A percentile compares a stretch with the other conserved stretches of the same genome.
These are phyloP conservation scores for Neopestalotiopsis sp. DNA, from an alignment of 2,329 filamentous ascomycete species.

Conservation along the genomic window DNA sequence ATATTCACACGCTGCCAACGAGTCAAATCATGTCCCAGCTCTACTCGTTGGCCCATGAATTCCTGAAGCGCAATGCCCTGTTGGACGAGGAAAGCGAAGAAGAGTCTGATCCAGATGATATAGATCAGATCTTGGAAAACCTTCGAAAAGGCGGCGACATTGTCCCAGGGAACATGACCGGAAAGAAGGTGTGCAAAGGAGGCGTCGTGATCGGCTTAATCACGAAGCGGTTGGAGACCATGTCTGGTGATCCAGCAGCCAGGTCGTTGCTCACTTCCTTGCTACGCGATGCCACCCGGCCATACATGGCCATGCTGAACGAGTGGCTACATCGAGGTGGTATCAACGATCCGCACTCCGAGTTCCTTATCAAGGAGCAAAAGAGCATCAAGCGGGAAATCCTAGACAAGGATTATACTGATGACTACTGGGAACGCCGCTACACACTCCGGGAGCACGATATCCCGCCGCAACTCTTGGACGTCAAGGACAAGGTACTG, in stretches of 20 bases:
- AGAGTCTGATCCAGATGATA: slow-evolving; percentile 78
- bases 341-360: slow-evolving; percentile 90
- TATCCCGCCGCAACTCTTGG: slow-evolving; percentile 88
- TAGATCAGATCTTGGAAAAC: slow-evolving; percentile 92
- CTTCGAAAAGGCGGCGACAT: slow-evolving; percentile 86
- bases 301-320: slow-evolving; percentile 98
- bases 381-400: slow-evolving; percentile 92
- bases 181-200: slow-evolving; percentile 95
- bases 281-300: slow-evolving; percentile 84
- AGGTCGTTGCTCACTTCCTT: slow-evolving; percentile 81
- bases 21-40: slow-evolving; percentile 91
- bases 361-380: slow-evolving; percentile 95
- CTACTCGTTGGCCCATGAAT: slow-evolving; percentile 84
- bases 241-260: slow-evolving; percentile 93
- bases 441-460: slow-evolving; percentile 94
- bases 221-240: slow-evolving; percentile 81
- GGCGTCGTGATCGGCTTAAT: slow-evolving; percentile 90
- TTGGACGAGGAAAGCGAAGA: slow-evolving; percentile 80
- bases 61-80: slow-evolving; percentile 86
- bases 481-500: slow-evolving; percentile 91
- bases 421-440: slow-evolving; percentile 98
- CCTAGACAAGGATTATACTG: slow-evolving; percentile 94
- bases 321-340: slow-evolving; percentile 97
- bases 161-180: slow-evolving; percentile 76
- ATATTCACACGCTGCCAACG: slow-evolving; percentile 88